A percentile compares a stretch with the other conserved stretches of the same genome.
Conservation (phyloP, 2,329 filamentous ascomycete species). For the Xylariomycetidae sp. region DNA sequence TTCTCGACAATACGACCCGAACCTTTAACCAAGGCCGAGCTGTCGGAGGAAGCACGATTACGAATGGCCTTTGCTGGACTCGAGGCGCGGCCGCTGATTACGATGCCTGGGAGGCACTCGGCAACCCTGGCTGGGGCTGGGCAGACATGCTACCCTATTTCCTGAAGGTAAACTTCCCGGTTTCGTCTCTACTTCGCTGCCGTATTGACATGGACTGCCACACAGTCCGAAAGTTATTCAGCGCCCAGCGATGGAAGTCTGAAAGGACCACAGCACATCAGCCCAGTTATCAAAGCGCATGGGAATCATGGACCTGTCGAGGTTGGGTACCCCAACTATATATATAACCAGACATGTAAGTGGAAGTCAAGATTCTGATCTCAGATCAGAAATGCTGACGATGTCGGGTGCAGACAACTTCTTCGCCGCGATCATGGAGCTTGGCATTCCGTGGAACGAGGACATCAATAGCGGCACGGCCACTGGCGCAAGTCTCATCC, state of each 20-base stretch:
- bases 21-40: constrained; percentile 30
- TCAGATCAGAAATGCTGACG: no score
- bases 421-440: constrained; percentile 29
- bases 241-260: constrained; percentile 15
- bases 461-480: constrained; percentile 32
- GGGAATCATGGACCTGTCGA: constrained; percentile 30
- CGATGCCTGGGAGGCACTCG: constrained; percentile 36
- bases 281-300: constrained; percentile 24
- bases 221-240: constrained; percentile 32
- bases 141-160: constrained; percentile 41
- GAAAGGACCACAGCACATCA: constrained; percentile 18
- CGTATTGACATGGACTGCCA: neutral
- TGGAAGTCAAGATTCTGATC: no score
- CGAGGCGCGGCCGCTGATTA: constrained; percentile 34
- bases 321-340: constrained; percentile 31
- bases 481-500: constrained; percentile 30
- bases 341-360: constrained; percentile 35
- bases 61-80: constrained; percentile 37
- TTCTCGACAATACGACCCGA: constrained; percentile 29
- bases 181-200: neutral
- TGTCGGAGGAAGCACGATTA: constrained; percentile 33
- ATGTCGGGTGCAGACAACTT: constrained; percentile 33
- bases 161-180: constrained; percentile 31
- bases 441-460: constrained; percentile 29
- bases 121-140: constrained; percentile 37